phyloP scores from a whole-genome alignment of 139 green algal species.

The Chlorella vulgaris region DNA sequence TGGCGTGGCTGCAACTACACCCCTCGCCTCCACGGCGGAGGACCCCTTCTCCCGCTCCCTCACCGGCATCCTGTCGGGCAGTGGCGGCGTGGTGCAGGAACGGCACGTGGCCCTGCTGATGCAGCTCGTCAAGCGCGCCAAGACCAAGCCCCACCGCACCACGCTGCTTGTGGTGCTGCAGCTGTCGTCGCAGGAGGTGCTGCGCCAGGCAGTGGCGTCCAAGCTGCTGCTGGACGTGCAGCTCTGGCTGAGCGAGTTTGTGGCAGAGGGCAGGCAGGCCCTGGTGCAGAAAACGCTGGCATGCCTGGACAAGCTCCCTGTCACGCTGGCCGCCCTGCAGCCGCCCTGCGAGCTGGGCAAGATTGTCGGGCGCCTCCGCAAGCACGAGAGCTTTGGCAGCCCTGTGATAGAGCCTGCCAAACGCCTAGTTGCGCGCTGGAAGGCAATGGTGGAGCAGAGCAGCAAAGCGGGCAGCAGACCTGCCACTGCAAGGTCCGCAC shows the following conservation, averaged over 20 bases:
- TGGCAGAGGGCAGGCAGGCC: slow-evolving; percentile 21
- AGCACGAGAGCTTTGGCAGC: slow-evolving; percentile 11
- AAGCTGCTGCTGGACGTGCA: slow-evolving; percentile 32
- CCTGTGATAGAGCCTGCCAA: slow-evolving; percentile 15
- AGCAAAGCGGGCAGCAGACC: neutral
- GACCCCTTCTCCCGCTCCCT: slow-evolving; percentile 32
- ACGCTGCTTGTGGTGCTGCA: slow-evolving; percentile 36
- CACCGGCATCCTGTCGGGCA: slow-evolving; percentile 17
- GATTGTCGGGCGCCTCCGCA: slow-evolving; percentile 39
- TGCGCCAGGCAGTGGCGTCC: slow-evolving; percentile 8
- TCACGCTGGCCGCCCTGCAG: slow-evolving; percentile 35
- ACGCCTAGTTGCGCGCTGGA: slow-evolving; percentile 44
- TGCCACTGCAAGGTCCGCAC: neutral
- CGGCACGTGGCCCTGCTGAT: slow-evolving; percentile 28
- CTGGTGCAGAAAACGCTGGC: slow-evolving; percentile 15
- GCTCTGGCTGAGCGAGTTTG: slow-evolving; percentile 33
- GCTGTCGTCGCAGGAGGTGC: slow-evolving; percentile 27
- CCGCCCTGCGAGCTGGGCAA: slow-evolving; percentile 44
- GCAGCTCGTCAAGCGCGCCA: slow-evolving; percentile 23
- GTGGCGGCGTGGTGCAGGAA: slow-evolving; percentile 27
- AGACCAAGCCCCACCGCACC: slow-evolving; percentile 27
- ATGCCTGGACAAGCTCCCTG: slow-evolving; percentile 36
- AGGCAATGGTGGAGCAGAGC: slow-evolving; percentile 31
- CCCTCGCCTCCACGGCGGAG: neutral
- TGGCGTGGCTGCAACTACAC: no score